A percentile compares a stretch with the other conserved stretches of the same genome.
These are phyloP conservation scores for Ceratocystis harringtonii DNA, from an alignment of 2,329 filamentous ascomycete species.

Conservation along the genomic window DNA sequence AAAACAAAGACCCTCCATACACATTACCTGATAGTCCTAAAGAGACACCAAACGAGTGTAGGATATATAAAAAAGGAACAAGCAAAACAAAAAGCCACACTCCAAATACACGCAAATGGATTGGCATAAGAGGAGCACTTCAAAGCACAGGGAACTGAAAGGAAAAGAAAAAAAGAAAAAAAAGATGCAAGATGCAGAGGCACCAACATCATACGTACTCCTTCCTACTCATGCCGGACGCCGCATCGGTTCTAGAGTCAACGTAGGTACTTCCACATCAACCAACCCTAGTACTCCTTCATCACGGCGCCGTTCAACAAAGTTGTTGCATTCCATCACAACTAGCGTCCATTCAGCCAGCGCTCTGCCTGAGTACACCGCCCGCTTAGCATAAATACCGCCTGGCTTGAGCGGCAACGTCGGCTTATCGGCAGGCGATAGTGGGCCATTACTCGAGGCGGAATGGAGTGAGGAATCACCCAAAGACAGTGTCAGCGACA, in stretches of 20 bases:
- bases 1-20: neutral
- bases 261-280: slow-evolving; percentile 45
- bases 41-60: neutral
- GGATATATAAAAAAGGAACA: neutral
- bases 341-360: slow-evolving; percentile 66
- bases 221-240: slow-evolving; percentile 16
- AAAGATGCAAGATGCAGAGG: slow-evolving; percentile 6
- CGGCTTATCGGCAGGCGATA: slow-evolving; percentile 1
- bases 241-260: slow-evolving; percentile 31
- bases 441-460: neutral
- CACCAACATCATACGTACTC: neutral
- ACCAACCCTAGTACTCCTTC: slow-evolving; percentile 54
- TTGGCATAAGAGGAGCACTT: neutral
- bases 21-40: neutral
- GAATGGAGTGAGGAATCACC: neutral
- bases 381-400: slow-evolving; percentile 31
- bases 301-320: slow-evolving; percentile 58
- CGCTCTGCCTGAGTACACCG: slow-evolving; percentile 54
- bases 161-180: neutral
- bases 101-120: neutral
- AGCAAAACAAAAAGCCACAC: neutral
- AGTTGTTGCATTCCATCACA: slow-evolving; percentile 65
- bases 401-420: slow-evolving; percentile 32
- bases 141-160: neutral
- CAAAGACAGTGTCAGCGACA: neutral